A percentile compares a stretch with the other conserved stretches of the same genome.
phyloP scores from a whole-genome alignment of 208 protist genomes.

The Trichomonas tenax region DNA sequence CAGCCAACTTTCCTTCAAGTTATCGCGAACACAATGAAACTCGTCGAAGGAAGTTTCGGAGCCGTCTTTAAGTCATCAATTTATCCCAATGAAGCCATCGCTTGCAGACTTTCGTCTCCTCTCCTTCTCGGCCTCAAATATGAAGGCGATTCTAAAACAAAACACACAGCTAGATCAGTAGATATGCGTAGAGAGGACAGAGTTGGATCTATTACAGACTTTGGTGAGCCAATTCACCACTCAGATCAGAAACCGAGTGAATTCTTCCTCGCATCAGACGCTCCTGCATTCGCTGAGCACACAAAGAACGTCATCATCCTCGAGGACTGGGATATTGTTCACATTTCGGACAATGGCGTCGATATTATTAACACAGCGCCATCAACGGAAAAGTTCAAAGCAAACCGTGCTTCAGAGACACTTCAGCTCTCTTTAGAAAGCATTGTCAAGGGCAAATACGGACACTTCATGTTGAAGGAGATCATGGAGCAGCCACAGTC shows the following conservation, averaged over 20 bases:
- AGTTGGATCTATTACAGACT: not conserved
- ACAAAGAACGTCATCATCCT: slow-evolving; percentile 52
- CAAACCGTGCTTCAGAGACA: not conserved
- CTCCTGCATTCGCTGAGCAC: slow-evolving; percentile 39
- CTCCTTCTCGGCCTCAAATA: slow-evolving; percentile 45
- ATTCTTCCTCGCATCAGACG: not conserved
- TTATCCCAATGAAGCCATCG: slow-evolving; percentile 43
- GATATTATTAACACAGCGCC: not conserved
- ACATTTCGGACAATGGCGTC: slow-evolving; percentile 42
- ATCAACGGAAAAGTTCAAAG: not conserved
- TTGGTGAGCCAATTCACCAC: too few species aligned
- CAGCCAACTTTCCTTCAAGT: slow-evolving; percentile 35
- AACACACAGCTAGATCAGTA: not conserved
- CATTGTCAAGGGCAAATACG: not conserved
- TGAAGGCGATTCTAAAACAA: not conserved
- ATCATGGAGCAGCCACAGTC: slow-evolving; percentile 51
- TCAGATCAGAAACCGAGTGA: not conserved
- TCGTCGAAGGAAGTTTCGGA: slow-evolving; percentile 49
- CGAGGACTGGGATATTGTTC: slow-evolving; percentile 50
- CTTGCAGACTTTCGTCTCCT: slow-evolving; percentile 44
- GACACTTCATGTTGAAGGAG: slow-evolving; percentile 38
- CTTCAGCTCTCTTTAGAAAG: not conserved
- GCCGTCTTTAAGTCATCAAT: slow-evolving; percentile 46
- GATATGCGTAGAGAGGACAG: not conserved
- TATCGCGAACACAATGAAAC: slow-evolving; percentile 44